Percentiles rank a stretch among this genome's conserved stretches.
Evolutionary conservation across 2,329 filamentous ascomycete genomes (phyloP).

Genomic region (Venturia nashicola): DNA sequence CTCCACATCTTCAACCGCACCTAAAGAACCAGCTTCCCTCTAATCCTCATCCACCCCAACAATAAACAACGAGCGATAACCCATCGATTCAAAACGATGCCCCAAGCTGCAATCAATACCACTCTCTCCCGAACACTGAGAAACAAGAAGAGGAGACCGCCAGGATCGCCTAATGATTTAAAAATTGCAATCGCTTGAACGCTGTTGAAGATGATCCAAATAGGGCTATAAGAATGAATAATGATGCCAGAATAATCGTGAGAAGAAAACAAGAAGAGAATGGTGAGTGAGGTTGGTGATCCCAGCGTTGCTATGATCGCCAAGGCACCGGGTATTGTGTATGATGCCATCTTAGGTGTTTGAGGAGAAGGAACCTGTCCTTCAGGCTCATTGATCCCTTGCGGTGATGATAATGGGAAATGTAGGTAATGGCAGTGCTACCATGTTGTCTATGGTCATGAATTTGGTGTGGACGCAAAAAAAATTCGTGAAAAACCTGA

Average conservation of each 20-base stretch:
- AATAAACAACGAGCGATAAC: neutral
- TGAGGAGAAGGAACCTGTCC: neutral
- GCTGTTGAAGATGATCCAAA: neutral
- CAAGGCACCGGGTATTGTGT: neutral
- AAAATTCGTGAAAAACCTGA: neutral
- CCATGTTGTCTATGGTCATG: slow-evolving; percentile 2
- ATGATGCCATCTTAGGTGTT: neutral
- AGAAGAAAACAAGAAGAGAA: neutral
- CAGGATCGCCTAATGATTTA: neutral
- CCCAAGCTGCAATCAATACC: neutral
- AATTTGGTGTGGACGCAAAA: neutral
- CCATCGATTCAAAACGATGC: neutral
- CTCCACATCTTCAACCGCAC: neutral
- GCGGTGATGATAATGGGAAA: neutral
- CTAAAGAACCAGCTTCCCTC: neutral
- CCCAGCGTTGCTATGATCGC: neutral
- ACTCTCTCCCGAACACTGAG: neutral
- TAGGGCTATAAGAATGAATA: neutral
- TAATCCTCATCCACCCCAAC: neutral
- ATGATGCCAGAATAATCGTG: neutral
- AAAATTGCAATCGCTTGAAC: neutral
- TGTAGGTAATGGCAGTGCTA: neutral
- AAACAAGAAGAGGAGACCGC: neutral
- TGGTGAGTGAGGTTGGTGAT: neutral
- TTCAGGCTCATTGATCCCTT: neutral